Evolutionary conservation across 2,329 filamentous ascomycete genomes (phyloP).

Genomic region (Penicillium sumatraense): DNA sequence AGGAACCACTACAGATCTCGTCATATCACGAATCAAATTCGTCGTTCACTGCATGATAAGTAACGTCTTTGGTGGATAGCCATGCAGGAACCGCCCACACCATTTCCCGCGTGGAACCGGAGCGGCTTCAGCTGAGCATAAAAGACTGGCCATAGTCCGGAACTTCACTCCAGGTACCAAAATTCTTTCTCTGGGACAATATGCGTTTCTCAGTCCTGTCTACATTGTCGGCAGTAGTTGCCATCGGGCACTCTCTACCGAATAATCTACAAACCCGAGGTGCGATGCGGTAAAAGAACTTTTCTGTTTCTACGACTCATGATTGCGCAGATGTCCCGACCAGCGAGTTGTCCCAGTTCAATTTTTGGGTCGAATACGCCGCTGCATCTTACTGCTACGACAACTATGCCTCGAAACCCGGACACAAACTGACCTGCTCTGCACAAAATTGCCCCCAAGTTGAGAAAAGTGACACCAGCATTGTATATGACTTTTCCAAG

Average conservation of each 20-base stretch:
- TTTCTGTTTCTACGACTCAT: not conserved
- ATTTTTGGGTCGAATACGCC: slow-evolving; percentile 55
- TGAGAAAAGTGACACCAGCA: slow-evolving; percentile 35
- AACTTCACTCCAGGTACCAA: too few relatives aligned
- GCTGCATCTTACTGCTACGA: slow-evolving; percentile 54
- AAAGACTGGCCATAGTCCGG: not conserved
- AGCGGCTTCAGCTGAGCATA: not conserved
- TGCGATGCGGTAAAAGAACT: not conserved
- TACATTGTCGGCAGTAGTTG: slow-evolving; percentile 11
- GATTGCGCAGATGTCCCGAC: slow-evolving; percentile 14
- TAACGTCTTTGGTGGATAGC: not conserved
- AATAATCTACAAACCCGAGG: slow-evolving; percentile 15
- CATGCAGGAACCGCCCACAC: not conserved
- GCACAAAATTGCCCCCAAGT: slow-evolving; percentile 52
- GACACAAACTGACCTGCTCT: slow-evolving; percentile 47
- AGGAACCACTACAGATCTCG: not conserved
- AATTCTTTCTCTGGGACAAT: not conserved
- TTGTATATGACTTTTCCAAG: slow-evolving; percentile 54
- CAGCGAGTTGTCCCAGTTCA: slow-evolving; percentile 33
- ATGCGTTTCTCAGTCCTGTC: slow-evolving; percentile 20
- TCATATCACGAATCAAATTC: not conserved
- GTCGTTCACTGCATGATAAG: not conserved
- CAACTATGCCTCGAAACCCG: slow-evolving; percentile 49
- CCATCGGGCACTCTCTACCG: slow-evolving; percentile 14
- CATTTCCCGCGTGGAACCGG: not conserved